phyloP scores from a whole-genome alignment of 441 rosid genomes.

The Gossypium trilobum region DNA sequence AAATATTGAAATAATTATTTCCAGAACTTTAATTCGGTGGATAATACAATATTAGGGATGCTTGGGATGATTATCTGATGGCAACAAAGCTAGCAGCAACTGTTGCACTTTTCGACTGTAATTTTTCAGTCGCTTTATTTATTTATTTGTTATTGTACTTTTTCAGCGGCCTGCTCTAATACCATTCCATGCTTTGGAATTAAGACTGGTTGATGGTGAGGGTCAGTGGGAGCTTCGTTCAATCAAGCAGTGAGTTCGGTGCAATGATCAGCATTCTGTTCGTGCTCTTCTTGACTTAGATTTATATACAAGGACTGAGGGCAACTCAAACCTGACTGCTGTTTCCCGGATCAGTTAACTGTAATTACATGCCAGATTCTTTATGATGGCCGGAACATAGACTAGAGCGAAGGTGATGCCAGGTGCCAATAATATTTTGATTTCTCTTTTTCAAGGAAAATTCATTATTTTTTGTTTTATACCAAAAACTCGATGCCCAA shows the following conservation, averaged over 20 bases:
- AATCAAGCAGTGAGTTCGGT: conserved; percentile 42
- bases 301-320: background rate
- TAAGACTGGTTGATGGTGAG: conserved; percentile 91
- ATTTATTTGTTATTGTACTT: background rate
- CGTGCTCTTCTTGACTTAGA: background rate
- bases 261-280: background rate
- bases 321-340: conserved; percentile 4
- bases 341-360: background rate
- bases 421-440: background rate
- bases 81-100: background rate
- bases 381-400: background rate
- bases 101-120: background rate
- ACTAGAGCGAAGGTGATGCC: background rate
- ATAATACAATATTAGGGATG: background rate
- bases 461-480: background rate
- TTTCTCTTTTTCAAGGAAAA: background rate
- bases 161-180: conserved; percentile 90
- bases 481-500: background rate
- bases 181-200: conserved; percentile 76
- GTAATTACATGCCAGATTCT: background rate
- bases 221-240: conserved; percentile 89
- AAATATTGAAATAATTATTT: background rate
- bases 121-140: background rate
- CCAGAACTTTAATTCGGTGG: background rate
- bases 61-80: background rate